phyloP scores from a whole-genome alignment of 192 early-diverging fungal genomes.

The Entomortierella parvispora region DNA sequence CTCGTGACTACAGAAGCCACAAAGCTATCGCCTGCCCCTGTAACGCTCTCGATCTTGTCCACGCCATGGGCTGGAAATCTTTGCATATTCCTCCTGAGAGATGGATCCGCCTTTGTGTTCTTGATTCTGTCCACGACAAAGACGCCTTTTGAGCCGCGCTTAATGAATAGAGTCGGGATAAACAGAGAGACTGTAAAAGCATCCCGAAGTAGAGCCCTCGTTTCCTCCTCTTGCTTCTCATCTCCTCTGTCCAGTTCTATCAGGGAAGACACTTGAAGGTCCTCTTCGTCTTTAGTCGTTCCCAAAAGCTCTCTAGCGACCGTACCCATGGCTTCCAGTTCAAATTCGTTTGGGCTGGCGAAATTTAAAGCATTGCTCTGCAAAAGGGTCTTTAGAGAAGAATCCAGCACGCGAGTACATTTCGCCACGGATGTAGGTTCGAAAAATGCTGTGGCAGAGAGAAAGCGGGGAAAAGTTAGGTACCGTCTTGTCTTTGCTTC shows the following conservation, averaged over 20 bases:
- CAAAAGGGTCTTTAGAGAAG: conserved; percentile 26
- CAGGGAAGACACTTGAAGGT: not conserved
- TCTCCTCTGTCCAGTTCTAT: not conserved
- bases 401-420: conserved; percentile 59
- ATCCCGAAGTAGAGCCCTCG: conserved; percentile 11
- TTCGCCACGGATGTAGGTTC: conserved; percentile 95
- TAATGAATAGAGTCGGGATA: conserved; percentile 71
- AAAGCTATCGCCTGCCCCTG: conserved; percentile 84
- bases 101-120: too few species aligned
- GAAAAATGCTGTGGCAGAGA: conserved; percentile 67
- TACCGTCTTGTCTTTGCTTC: not conserved
- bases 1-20: conserved; percentile 75
- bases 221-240: not conserved
- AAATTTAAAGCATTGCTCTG: conserved; percentile 53
- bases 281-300: conserved; percentile 4
- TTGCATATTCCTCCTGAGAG: conserved; percentile 5
- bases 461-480: not conserved
- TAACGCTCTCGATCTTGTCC: conserved; percentile 61
- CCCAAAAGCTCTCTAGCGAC: conserved; percentile 38
- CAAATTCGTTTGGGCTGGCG: conserved; percentile 79
- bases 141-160: conserved; percentile 73
- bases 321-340: conserved; percentile 70
- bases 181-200: conserved; percentile 56
- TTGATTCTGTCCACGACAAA: conserved; percentile 22
- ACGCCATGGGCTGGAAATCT: conserved; percentile 50